Conservation (phyloP, 2,329 filamentous ascomycete genomes). For the Claviceps fusiformis region DNA sequence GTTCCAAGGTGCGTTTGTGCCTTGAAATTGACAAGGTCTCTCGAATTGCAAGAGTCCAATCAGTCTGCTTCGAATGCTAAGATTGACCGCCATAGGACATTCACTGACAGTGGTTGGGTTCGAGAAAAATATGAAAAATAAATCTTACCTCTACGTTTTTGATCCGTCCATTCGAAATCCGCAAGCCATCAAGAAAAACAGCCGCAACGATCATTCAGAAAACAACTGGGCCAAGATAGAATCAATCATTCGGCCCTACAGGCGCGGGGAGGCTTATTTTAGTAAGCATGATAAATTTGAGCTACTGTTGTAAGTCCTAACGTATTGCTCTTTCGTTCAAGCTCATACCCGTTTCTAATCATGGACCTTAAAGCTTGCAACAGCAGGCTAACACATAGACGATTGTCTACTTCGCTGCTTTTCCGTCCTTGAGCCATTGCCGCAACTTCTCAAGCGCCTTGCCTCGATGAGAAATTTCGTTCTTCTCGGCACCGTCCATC, state of each 20-base stretch:
- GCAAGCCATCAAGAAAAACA: conserved; percentile 44
- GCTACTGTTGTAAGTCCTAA: conserved; percentile 48
- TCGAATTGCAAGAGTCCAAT: neutral
- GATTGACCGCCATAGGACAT: conserved; percentile 42
- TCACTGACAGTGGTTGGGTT: conserved; percentile 83
- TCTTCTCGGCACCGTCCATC: conserved; percentile 82
- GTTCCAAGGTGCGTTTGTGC: conserved; percentile 45
- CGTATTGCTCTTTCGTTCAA: neutral
- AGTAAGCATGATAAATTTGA: conserved; percentile 66
- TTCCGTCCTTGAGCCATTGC: conserved; percentile 46
- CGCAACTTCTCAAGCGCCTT: conserved; percentile 81
- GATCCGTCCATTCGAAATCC: conserved; percentile 73
- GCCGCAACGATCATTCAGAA: conserved; percentile 30
- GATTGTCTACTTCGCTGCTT: neutral
- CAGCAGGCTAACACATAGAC: neutral
- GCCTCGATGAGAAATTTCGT: conserved; percentile 81
- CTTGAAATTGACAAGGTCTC: neutral
- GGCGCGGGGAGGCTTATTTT: conserved; percentile 55
- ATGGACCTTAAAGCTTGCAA: neutral
- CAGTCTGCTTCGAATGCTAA: neutral
- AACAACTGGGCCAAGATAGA: conserved; percentile 23
- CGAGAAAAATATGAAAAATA: conserved; percentile 53
- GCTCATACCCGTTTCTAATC: neutral
- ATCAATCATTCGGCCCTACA: conserved; percentile 55
- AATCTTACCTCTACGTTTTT: conserved; percentile 65